Evolutionary conservation across 345 rosid species (phyloP).

Genomic region (Euphorbia tirucalli): DNA sequence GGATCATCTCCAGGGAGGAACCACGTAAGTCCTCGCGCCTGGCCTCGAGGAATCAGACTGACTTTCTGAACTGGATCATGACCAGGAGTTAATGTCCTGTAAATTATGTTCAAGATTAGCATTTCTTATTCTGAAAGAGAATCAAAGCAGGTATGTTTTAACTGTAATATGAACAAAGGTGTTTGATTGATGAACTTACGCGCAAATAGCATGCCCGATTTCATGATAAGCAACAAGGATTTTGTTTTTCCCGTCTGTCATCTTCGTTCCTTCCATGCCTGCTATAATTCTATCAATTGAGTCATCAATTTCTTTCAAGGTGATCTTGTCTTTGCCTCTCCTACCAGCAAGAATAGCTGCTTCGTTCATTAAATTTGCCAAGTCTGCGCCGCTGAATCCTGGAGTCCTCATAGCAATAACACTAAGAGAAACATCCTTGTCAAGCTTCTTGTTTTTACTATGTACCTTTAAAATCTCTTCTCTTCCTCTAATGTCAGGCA

Average conservation of each 20-base stretch:
- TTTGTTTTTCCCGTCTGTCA: conserved; percentile 72
- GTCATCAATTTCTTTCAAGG: conserved; percentile 58
- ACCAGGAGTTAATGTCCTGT: conserved; percentile 57
- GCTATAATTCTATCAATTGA: conserved; percentile 67
- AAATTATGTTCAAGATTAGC: background rate
- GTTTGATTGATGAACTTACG: conserved; percentile 32
- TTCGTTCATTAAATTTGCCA: conserved; percentile 79
- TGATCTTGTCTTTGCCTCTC: conserved; percentile 58
- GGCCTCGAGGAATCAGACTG: conserved; percentile 65
- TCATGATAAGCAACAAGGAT: conserved; percentile 69
- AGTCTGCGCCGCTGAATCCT: conserved; percentile 82
- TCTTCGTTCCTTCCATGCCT: conserved; percentile 75
- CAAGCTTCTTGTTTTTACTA: conserved; percentile 67
- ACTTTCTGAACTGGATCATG: conserved; percentile 79
- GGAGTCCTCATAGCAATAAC: conserved; percentile 73
- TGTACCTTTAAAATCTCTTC: conserved; percentile 73
- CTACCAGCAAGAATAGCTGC: conserved; percentile 76
- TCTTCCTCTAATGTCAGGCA: conserved; percentile 71
- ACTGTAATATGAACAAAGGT: background rate
- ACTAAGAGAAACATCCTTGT: conserved; percentile 45
- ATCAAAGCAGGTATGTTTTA: background rate
- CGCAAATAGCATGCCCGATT: conserved; percentile 69
- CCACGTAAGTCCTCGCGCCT: conserved; percentile 84
- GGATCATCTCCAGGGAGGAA: conserved; percentile 68
- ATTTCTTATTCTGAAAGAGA: background rate